Percentiles rank a stretch among this genome's conserved stretches.
These are phyloP conservation scores for Dittrichia graveolens DNA, from an alignment of 129 eudicot species.

Conservation along the genomic window DNA sequence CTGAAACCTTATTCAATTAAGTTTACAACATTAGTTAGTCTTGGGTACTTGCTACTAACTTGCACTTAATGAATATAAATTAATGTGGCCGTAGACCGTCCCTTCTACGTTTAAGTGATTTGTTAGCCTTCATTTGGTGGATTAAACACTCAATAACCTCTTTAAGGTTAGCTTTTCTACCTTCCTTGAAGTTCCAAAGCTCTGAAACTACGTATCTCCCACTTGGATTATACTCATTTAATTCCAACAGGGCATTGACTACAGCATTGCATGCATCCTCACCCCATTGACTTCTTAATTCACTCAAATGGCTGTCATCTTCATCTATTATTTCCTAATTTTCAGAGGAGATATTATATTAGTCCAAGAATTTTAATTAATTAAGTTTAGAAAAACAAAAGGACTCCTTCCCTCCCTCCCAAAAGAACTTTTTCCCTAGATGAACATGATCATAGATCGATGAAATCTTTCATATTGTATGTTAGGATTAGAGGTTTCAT, in stretches of 20 bases:
- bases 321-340: conserved; percentile 61
- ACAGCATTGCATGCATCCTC: conserved; percentile 52
- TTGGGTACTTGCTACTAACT: conserved; percentile 21
- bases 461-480: conserved; percentile 1
- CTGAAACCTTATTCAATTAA: conserved; percentile 4
- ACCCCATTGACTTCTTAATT: conserved; percentile 59
- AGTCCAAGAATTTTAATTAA: conserved; percentile 9
- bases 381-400: not conserved
- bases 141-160: conserved; percentile 58
- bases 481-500: not conserved
- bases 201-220: conserved; percentile 69
- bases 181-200: conserved; percentile 70
- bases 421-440: not conserved
- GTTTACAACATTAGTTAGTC: conserved; percentile 16
- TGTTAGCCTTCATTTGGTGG: conserved; percentile 48
- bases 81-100: conserved; percentile 32
- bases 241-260: conserved; percentile 51
- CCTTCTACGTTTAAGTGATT: conserved; percentile 53
- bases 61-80: conserved; percentile 15
- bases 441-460: conserved; percentile 4
- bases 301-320: conserved; percentile 45
- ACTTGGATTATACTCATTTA: conserved; percentile 71
- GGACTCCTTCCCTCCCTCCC: not conserved
- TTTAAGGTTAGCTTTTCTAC: conserved; percentile 56
- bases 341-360: not conserved